Base-by-base conservation (phyloP, 2,329 filamentous ascomycete species). In the Diplodia mutila region DNA sequence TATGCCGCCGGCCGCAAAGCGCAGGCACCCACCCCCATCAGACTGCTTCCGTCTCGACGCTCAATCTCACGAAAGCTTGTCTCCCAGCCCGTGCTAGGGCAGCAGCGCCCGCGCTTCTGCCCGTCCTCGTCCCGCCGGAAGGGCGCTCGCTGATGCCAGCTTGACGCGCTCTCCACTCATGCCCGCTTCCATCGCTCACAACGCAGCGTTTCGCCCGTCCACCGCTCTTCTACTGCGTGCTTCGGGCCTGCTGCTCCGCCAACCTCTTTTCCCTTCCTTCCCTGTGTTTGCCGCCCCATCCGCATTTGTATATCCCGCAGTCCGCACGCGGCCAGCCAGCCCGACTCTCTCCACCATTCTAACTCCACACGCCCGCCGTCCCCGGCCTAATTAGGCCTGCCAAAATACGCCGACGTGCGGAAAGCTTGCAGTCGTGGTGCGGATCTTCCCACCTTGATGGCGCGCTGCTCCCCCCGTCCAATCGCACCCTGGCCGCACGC, bases 401-500 rank as follows among this genome's bases (percentile, higher is more conserved):
- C n/a, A 51, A 63, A 63, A 63, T 25, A 52, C 59, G 59, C 59
- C 59, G 59, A 63, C 59, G 49, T 63, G 59, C 29, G 42, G 59
- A 63, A 51, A 21, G 59, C 59, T 18, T 51, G 59, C 59, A 48
- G 42, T 46, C 42, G 42, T 46, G 59, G 37, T 63, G 34, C 46
- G 46, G 59, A 63, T 63, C 59, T 63, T 37, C 57, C 52, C 59
- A 63, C 59, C 59, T 46, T 63, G 59, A 51, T 51, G 59, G 59
- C 59, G 12, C 48, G 42, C 42, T 46, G 29, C 2, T 8, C 9
- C 49, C 49, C 46, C 59, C 29, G n/a, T 46, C 59, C 59, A 63
- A 63, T 63, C 59, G 34, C 34, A 21, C 32, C 53, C 27, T 34
- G 23, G 29, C 29, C 32, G 25, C 42, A 34, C 53, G 25, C 27